Conservation (phyloP, 164 flowering plant species). For the Sextonia rubra region DNA sequence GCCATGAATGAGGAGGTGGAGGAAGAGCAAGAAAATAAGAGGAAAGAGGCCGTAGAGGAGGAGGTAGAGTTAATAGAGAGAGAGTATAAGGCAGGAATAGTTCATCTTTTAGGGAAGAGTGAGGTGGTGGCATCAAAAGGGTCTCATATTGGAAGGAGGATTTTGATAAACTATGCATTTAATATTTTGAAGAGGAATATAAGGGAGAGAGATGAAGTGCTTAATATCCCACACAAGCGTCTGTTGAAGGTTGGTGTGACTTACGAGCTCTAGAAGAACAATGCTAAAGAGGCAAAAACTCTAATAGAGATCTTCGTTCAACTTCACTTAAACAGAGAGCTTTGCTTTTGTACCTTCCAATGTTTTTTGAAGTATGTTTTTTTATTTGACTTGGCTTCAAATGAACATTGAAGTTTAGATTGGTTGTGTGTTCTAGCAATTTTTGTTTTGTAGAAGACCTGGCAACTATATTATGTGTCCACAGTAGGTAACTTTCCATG, state of each 20-base stretch:
- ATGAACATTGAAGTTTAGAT: too few species aligned
- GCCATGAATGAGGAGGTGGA: not conserved
- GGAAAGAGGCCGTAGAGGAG: constrained; percentile 16
- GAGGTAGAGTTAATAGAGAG: constrained; percentile 38
- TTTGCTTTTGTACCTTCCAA: too few species aligned
- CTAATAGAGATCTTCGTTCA: too few species aligned
- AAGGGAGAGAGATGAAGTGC: constrained; percentile 46
- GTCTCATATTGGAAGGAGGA: constrained; percentile 37
- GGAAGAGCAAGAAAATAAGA: not conserved
- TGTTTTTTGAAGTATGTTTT: too few species aligned
- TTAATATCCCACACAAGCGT: constrained; percentile 56
- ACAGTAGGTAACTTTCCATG: too few species aligned
- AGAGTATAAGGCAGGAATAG: constrained; percentile 41
- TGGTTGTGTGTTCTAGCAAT: too few species aligned
- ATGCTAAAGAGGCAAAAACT: too few species aligned
- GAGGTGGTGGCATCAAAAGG: constrained; percentile 61
- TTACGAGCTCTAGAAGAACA: constrained; percentile 45
- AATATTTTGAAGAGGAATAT: constrained; percentile 52
- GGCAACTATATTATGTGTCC: too few species aligned
- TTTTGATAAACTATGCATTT: constrained; percentile 55
- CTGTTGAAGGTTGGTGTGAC: constrained; percentile 76
- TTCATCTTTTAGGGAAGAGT: constrained; percentile 58
- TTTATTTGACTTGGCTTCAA: too few species aligned
- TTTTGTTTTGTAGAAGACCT: too few species aligned
- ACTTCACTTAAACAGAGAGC: too few species aligned